Conservation (phyloP, 2,329 filamentous ascomycete genomes). For the Kalmusia sp. region DNA sequence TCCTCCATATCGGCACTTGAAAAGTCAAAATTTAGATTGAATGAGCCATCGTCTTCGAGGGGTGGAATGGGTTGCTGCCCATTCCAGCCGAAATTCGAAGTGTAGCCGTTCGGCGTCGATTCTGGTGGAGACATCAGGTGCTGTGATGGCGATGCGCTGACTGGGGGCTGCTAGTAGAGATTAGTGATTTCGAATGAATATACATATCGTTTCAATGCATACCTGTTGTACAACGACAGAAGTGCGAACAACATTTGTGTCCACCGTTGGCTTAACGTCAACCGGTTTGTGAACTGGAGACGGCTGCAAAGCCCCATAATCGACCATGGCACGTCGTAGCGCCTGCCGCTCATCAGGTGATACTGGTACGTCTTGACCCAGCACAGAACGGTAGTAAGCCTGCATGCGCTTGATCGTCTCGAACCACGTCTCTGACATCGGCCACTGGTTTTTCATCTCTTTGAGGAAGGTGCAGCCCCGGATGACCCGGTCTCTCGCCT, state of each 20-base stretch:
- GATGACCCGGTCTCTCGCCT: constrained; percentile 42
- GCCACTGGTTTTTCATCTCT: constrained; percentile 51
- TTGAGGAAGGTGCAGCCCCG: constrained; percentile 47
- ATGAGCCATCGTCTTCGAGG: constrained; percentile 40
- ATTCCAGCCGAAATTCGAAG: constrained; percentile 28
- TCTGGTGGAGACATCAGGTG: constrained; percentile 20
- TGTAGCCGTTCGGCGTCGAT: constrained; percentile 33
- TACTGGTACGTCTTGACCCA: constrained; percentile 42
- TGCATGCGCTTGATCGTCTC: constrained; percentile 53
- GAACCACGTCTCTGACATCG: constrained; percentile 51
- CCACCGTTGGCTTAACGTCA: constrained; percentile 25
- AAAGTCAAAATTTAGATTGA: constrained; percentile 43
- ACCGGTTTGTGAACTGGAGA: constrained; percentile 45
- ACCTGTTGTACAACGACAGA: constrained; percentile 20
- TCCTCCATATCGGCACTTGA: constrained; percentile 45
- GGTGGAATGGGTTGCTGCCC: constrained; percentile 29
- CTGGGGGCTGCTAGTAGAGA: not conserved
- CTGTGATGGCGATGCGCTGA: not conserved
- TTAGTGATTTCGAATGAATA: constrained; percentile 15
- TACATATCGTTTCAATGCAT: not conserved
- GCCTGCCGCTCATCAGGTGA: constrained; percentile 47
- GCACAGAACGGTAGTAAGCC: constrained; percentile 46
- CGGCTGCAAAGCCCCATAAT: constrained; percentile 49
- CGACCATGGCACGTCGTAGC: constrained; percentile 47
- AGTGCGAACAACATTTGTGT: constrained; percentile 19